These are phyloP conservation scores for Citrus unshiu DNA, from an alignment of 345 rosid species.

Conservation along the genomic window DNA sequence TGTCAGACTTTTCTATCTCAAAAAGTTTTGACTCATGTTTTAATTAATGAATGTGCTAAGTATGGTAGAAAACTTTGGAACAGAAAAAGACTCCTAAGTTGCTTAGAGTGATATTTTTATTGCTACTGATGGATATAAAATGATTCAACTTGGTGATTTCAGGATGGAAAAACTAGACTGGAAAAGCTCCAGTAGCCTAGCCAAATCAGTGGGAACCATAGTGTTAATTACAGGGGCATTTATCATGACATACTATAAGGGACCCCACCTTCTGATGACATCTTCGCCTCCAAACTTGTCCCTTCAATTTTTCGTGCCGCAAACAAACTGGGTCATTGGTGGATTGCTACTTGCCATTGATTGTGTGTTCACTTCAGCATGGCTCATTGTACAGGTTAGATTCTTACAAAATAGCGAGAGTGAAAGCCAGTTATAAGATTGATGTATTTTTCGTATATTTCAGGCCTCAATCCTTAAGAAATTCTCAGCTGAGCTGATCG, in stretches of 20 bases:
- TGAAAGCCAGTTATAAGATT: background rate
- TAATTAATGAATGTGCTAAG: background rate
- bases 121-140: background rate
- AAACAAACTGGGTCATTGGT: conserved; percentile 40
- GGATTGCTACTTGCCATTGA: conserved; percentile 39
- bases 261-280: conserved; percentile 29
- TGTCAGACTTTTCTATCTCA: background rate
- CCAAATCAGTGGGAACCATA: conserved; percentile 36
- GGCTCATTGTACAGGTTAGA: conserved; percentile 40
- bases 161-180: conserved; percentile 44
- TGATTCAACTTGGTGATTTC: conserved; percentile 8
- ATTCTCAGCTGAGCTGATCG: conserved; percentile 37
- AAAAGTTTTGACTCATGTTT: background rate
- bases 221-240: conserved; percentile 47
- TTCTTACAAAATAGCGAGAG: background rate
- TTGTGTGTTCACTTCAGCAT: conserved; percentile 32
- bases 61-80: background rate
- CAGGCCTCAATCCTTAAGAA: conserved; percentile 34
- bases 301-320: conserved; percentile 14
- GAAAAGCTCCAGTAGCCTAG: conserved; percentile 32
- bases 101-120: background rate
- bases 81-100: background rate
- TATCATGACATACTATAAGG: conserved; percentile 39
- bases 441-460: background rate
- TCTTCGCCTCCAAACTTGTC: conserved; percentile 7